Conservation (phyloP, 805 yeast genomes). For the Danielia reshetovae region DNA sequence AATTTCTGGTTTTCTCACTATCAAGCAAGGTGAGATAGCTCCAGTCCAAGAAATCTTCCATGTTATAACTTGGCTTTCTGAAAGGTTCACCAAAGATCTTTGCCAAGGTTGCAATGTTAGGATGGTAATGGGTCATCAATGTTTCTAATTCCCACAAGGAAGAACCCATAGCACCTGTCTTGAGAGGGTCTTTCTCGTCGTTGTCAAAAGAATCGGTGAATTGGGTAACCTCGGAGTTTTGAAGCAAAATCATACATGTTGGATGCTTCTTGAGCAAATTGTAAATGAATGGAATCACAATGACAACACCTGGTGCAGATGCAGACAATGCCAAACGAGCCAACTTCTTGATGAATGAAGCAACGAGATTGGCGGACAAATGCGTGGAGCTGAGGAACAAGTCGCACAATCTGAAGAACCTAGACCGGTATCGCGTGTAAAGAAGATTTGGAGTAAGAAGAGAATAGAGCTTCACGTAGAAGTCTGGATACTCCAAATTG, state of each 20-base stretch:
- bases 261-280: constrained; percentile 90
- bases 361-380: constrained; percentile 75
- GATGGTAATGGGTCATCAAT: constrained; percentile 82
- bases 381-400: constrained; percentile 84
- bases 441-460: constrained; percentile 72
- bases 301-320: constrained; percentile 85
- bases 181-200: constrained; percentile 66
- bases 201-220: constrained; percentile 64
- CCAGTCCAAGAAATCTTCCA: constrained; percentile 96
- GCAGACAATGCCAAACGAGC: constrained; percentile 71
- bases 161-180: constrained; percentile 74
- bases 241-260: constrained; percentile 86
- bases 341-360: constrained; percentile 82
- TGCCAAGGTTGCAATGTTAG: constrained; percentile 90
- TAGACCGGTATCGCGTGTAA: constrained; percentile 74
- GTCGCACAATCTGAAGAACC: constrained; percentile 85
- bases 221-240: constrained; percentile 36
- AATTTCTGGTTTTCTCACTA: constrained; percentile 58
- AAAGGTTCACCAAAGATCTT: constrained; percentile 87
- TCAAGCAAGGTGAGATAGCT: constrained; percentile 63
- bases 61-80: constrained; percentile 76
- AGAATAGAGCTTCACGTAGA: constrained; percentile 76
- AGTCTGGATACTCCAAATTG: constrained; percentile 90
- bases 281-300: constrained; percentile 86
- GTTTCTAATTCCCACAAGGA: constrained; percentile 92